Conservation (phyloP, 305 asterid species). For the Fraxinus platypoda region DNA sequence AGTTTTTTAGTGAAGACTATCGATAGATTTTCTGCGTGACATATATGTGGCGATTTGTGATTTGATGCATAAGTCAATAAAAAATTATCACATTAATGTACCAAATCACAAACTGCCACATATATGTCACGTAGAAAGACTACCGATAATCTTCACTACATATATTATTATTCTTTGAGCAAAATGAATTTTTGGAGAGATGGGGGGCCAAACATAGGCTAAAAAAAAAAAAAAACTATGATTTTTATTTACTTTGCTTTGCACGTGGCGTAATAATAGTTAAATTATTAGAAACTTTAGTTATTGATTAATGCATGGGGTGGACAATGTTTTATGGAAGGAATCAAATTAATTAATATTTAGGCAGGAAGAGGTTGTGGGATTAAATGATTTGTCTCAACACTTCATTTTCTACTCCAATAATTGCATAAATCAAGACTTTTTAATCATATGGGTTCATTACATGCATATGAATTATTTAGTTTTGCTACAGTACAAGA, state of each 20-base stretch:
- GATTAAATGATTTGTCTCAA: neutral
- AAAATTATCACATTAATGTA: too few species aligned
- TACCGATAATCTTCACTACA: too few species aligned
- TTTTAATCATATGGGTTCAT: neutral
- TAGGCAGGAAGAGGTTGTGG: neutral
- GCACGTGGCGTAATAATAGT: conserved; percentile 1
- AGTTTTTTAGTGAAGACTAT: too few species aligned
- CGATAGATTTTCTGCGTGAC: too few species aligned
- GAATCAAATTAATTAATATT: neutral
- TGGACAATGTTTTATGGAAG: neutral
- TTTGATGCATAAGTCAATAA: too few species aligned
- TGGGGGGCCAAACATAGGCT: too few species aligned
- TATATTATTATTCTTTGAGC: too few species aligned
- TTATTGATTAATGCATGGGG: neutral
- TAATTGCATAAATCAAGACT: neutral
- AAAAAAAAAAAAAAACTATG: neutral
- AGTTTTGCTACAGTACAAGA: too few species aligned
- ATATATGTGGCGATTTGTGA: too few species aligned
- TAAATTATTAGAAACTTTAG: conserved; percentile 2
- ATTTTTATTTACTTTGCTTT: neutral
- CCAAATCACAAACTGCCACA: too few species aligned
- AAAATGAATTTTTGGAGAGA: too few species aligned
- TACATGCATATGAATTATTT: neutral
- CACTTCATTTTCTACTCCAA: neutral
- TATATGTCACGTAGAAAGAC: too few species aligned